Evolutionary conservation across 2,329 filamentous ascomycete species (phyloP), one percentile per base, ranked within the genome.

Genomic region (Whalleya microplaca): DNA sequence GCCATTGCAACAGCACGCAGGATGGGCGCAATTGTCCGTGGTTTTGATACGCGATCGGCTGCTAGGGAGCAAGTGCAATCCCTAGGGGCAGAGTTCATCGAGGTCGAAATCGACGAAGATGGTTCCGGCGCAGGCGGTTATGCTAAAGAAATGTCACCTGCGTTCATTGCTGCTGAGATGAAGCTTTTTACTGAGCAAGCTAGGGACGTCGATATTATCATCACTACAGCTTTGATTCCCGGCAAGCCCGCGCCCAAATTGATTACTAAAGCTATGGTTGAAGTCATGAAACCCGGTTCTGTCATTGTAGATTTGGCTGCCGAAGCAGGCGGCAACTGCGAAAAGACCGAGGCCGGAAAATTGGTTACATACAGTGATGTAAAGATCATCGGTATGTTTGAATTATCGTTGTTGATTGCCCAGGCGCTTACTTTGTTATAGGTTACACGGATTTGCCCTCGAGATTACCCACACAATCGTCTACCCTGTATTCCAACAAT

Each of bases 141-240:
- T 68, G 91, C 91, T 51, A 96, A 96, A 69, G 91, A 93, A 69
- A 96, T 96, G 92, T 95, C 91, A 52, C 92, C 94, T 68, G 92
- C 94, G 64, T 96, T 96, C 68, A 92, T 95, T 71, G 91, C 92
- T 58, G 92, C 92, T 5, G 91, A 96, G 72, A 96, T 96, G 91
- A 93, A 91, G 72, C 81, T 96, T 0, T 96, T 96, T 75, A 86
- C 90, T 71, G 89, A 95, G 64, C 92, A 96, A 72, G 90, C 89
- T 59, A 84, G 85, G 56, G 92, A 96, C 41, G 91, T 96, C 49
- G 92, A 96, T 73, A 96, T 96, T 61, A 90, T 96, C 59, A 90
- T 96, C 70, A 96, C 92, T 1, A 96, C 92, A 1, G 92, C 92
- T n/a, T 75, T 96, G 66, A 96, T 96, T 58, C 92, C 92, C 0